phyloP scores from a whole-genome alignment of 257 asterid species.

The Cruciata laevipes region DNA sequence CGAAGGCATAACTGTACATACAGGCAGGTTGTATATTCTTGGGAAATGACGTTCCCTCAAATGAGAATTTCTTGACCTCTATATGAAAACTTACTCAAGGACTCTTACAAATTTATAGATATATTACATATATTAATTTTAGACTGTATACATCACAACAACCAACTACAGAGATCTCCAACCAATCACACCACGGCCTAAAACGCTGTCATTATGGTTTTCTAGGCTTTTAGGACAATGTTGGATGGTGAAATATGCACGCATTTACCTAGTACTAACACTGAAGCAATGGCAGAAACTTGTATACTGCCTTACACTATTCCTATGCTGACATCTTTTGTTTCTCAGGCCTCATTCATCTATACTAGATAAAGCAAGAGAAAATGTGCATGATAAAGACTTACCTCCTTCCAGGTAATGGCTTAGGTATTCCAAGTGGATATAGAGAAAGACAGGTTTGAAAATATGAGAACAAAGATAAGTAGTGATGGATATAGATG shows the following conservation, averaged over 20 bases:
- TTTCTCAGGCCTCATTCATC: background rate
- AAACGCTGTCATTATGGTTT: conserved; percentile 3
- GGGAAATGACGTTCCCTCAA: background rate
- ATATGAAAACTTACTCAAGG: too few relatives aligned
- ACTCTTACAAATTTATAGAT: background rate
- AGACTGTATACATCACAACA: conserved; percentile 38
- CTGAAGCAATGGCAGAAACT: conserved; percentile 4
- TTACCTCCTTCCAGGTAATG: conserved; percentile 30
- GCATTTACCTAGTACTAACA: conserved; percentile 9
- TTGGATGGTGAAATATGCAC: background rate
- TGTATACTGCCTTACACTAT: conserved; percentile 7
- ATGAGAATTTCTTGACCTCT: background rate
- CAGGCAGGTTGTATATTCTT: background rate
- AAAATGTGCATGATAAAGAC: conserved; percentile 27
- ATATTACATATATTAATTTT: conserved; percentile 10
- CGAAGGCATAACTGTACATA: conserved; percentile 29
- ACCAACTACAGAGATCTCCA: conserved; percentile 50
- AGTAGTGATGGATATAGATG: conserved; percentile 5
- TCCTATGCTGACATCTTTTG: background rate
- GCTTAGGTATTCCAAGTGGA: conserved; percentile 34
- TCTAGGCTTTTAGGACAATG: conserved; percentile 6
- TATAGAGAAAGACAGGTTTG: conserved; percentile 27
- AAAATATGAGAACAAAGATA: conserved; percentile 2
- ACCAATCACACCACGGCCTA: conserved; percentile 18
- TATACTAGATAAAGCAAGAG: conserved; percentile 8